phyloP scores from a whole-genome alignment of 2,329 filamentous ascomycete species.

The Diaporthe caulivora region DNA sequence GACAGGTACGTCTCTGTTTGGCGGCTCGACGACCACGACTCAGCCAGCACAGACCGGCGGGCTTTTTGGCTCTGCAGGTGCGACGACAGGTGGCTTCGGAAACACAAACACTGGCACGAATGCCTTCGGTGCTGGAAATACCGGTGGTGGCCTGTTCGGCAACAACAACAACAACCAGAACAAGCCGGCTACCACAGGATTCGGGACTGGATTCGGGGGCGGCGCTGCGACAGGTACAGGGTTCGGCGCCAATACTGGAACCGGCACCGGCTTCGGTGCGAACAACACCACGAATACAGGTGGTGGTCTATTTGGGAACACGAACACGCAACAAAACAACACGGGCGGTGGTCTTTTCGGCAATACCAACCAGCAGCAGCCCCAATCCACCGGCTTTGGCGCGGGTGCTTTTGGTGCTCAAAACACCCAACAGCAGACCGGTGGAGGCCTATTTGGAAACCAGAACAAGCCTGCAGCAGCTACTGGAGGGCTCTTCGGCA shows the following conservation, averaged over 20 bases:
- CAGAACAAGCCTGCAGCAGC: conserved; percentile 34
- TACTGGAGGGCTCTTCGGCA: conserved; percentile 47
- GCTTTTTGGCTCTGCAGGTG: conserved; percentile 54
- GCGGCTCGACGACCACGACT: conserved; percentile 52
- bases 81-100: conserved; percentile 47
- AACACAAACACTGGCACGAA: conserved; percentile 39
- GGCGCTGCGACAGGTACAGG: conserved; percentile 41
- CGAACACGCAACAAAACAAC: conserved; percentile 49
- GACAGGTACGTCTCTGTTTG: conserved; percentile 43
- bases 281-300: conserved; percentile 52
- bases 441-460: conserved; percentile 40
- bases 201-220: conserved; percentile 42
- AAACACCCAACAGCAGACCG: conserved; percentile 52
- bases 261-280: conserved; percentile 48
- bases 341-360: conserved; percentile 46
- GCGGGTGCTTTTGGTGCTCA: conserved; percentile 53
- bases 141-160: conserved; percentile 50
- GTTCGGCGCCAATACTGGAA: conserved; percentile 49
- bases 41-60: conserved; percentile 46
- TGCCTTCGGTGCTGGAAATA: conserved; percentile 35
- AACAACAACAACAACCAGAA: conserved; percentile 39
- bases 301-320: conserved; percentile 49
- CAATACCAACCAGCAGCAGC: conserved; percentile 46
- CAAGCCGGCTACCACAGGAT: conserved; percentile 41
- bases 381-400: conserved; percentile 55